phyloP scores from a whole-genome alignment of 1,284 basidiomycete species.

The Stereum hirsutum region DNA sequence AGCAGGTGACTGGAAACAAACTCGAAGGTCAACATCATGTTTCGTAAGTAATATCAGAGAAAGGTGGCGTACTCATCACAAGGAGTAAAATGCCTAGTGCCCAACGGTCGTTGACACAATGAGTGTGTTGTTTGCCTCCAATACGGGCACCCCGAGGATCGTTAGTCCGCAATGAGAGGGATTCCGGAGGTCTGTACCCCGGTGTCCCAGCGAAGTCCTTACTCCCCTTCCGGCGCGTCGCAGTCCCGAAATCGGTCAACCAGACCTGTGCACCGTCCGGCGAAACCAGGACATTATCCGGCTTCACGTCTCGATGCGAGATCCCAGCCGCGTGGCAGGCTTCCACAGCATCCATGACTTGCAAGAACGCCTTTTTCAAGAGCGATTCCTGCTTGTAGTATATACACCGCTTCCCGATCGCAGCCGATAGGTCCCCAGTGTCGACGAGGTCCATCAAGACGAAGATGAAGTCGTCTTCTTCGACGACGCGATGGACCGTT shows the following conservation, averaged over 20 bases:
- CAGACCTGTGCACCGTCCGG: slow-evolving; percentile 36
- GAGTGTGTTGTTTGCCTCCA: too few relatives aligned
- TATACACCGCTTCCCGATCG: slow-evolving; percentile 39
- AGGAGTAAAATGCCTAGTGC: slow-evolving; percentile 44
- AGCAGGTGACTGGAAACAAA: too few relatives aligned
- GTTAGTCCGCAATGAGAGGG: too few relatives aligned
- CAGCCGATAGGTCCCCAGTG: slow-evolving; percentile 56
- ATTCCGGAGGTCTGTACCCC: too few relatives aligned
- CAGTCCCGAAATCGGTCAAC: slow-evolving; percentile 63
- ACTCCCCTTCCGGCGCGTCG: slow-evolving; percentile 40
- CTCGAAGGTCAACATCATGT: too few relatives aligned
- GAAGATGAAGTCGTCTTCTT: slow-evolving; percentile 42
- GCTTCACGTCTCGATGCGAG: slow-evolving; percentile 68
- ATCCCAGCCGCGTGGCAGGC: slow-evolving; percentile 52
- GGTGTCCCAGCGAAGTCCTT: too few relatives aligned
- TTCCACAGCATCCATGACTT: slow-evolving; percentile 55
- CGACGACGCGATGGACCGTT: slow-evolving; percentile 47
- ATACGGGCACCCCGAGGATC: too few relatives aligned
- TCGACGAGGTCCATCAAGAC: slow-evolving; percentile 56
- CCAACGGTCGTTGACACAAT: slow-evolving; percentile 83
- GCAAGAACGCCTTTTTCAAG: slow-evolving; percentile 41
- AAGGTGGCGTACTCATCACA: slow-evolving; percentile 84
- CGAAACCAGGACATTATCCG: slow-evolving; percentile 62
- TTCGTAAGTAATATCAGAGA: too few relatives aligned
- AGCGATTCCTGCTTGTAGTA: slow-evolving; percentile 43